Evolutionary conservation across 2,329 filamentous ascomycete genomes (phyloP), one percentile per base, ranked within the genome.

Genomic region (Cytospora piceae): DNA sequence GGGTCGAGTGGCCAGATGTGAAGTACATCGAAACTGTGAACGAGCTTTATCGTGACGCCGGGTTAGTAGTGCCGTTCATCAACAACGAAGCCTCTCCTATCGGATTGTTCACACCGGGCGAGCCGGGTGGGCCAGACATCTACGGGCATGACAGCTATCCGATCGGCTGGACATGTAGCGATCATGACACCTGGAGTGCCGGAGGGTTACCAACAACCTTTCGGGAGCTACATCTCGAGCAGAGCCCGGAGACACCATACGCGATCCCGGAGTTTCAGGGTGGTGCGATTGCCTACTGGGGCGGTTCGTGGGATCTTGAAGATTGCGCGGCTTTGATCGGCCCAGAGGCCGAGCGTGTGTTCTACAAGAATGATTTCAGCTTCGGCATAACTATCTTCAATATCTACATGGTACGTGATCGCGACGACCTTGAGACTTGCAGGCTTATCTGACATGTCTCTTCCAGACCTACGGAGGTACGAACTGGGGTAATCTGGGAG

Each of bases 401-500:
- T 70, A 72, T 92, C 1, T 94, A 93, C 74, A 94, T 94, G 91
- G 87, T 87, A 73, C 69, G 75, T 67, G 7, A 4, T 39, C 7
- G 4, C 15, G 11, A 42, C 22, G 12, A 39, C 54, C 8, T 3
- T 12, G 15, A 32, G 9, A 12, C 37, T 55, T 54, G 6, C 22
- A 24, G n/a, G 7, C 31, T 60, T 2, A n/a, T 57, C 52, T 52
- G 27, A 67, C 52, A 39, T 2, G 39, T 20, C 58, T 59, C 11
- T 5, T 49, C 3, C 57, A 85, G 84, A 88, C 84, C 0, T 91
- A 84, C 69, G 92, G 92, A 17, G 92, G 91, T 7, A 94, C 91
- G 0, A 95, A 94, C 73, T 94, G 91, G 92, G 91, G 91, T 0
- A 94, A 93, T 68, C 76, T 92, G 5, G 90, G 91, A 0, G 86